A percentile compares a stretch with the other conserved stretches of the same genome.
Conservation (phyloP, 352 stramenopile genomes). For the Phytophthora sansomeana region DNA sequence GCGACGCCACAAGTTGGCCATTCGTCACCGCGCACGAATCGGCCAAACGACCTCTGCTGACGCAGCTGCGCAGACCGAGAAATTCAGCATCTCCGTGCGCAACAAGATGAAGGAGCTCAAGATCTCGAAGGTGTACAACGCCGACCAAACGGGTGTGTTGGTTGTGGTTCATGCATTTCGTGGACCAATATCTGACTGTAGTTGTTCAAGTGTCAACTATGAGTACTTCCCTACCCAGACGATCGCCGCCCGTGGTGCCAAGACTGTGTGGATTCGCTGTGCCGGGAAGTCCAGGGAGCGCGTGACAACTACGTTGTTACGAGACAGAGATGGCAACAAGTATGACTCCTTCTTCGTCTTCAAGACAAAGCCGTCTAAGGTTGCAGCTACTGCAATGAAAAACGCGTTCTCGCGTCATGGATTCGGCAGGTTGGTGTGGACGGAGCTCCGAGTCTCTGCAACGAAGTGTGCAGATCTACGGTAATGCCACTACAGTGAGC, state of each 20-base stretch:
- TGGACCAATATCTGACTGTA: not conserved
- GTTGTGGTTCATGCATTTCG: not conserved
- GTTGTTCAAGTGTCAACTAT: slow-evolving; percentile 23
- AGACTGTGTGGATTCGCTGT: slow-evolving; percentile 36
- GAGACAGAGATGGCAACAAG: slow-evolving; percentile 31
- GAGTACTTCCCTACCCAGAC: slow-evolving; percentile 36
- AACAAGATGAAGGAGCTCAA: slow-evolving; percentile 19
- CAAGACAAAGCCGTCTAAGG: slow-evolving; percentile 24
- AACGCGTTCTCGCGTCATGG: too few species aligned
- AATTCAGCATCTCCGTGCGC: slow-evolving; percentile 7
- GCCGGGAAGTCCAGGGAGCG: slow-evolving; percentile 35
- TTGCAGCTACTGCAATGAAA: not conserved
- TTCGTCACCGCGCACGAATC: slow-evolving; percentile 8
- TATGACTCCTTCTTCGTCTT: slow-evolving; percentile 38
- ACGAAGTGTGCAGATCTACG: slow-evolving; percentile 27
- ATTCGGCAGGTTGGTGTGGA: slow-evolving; percentile 28
- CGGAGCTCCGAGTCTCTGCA: slow-evolving; percentile 27
- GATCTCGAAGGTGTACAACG: too few species aligned
- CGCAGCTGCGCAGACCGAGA: not conserved
- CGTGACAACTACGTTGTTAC: slow-evolving; percentile 34
- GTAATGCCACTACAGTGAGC: slow-evolving; percentile 33
- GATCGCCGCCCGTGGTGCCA: slow-evolving; percentile 7
- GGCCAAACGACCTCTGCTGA: slow-evolving; percentile 3
- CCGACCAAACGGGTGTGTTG: slow-evolving; percentile 23
- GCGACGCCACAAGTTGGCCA: slow-evolving; percentile 7